Conservation (phyloP, 2,329 filamentous ascomycete species). For the Aspergillus quadricinctus region DNA sequence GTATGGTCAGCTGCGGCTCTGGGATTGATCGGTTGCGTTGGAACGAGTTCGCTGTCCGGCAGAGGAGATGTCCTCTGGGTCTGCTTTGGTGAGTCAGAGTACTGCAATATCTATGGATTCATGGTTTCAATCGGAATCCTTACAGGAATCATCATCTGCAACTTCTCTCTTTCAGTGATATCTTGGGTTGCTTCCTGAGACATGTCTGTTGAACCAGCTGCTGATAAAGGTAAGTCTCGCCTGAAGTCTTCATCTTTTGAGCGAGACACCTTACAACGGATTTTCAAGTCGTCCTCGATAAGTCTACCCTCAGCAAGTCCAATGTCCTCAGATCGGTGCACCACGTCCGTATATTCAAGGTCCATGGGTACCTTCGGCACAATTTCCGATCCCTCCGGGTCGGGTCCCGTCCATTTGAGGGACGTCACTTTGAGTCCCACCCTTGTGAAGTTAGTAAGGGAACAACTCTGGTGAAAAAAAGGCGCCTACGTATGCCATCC, state of each 20-base stretch:
- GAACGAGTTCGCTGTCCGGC: conserved; percentile 23
- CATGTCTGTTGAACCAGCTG: not conserved
- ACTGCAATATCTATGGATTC: not conserved
- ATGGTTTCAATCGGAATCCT: not conserved
- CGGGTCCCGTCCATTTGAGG: conserved; percentile 27
- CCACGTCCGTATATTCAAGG: conserved; percentile 27
- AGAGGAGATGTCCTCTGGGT: conserved; percentile 17
- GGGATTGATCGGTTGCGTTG: conserved; percentile 23
- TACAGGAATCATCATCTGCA: conserved; percentile 31
- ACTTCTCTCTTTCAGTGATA: conserved; percentile 19
- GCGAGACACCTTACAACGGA: not conserved
- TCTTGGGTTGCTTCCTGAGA: conserved; percentile 24
- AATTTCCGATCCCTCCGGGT: conserved; percentile 19
- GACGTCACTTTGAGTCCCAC: conserved; percentile 33
- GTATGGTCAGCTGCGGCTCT: conserved; percentile 2
- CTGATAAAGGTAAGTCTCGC: not conserved
- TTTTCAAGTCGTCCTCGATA: not conserved
- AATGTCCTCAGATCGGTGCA: conserved; percentile 23
- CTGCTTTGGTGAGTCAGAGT: conserved; percentile 5
- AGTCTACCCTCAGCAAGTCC: conserved; percentile 16
- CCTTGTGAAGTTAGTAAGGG: conserved; percentile 18
- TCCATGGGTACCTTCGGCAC: conserved; percentile 23
- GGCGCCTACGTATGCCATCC: conserved; percentile 37
- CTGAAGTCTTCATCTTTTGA: not conserved
- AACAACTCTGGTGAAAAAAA: not conserved